Percentiles rank a stretch among this genome's conserved stretches.
Conservation (phyloP, 169 alveolate species). For the Plasmodium knowlesi region DNA sequence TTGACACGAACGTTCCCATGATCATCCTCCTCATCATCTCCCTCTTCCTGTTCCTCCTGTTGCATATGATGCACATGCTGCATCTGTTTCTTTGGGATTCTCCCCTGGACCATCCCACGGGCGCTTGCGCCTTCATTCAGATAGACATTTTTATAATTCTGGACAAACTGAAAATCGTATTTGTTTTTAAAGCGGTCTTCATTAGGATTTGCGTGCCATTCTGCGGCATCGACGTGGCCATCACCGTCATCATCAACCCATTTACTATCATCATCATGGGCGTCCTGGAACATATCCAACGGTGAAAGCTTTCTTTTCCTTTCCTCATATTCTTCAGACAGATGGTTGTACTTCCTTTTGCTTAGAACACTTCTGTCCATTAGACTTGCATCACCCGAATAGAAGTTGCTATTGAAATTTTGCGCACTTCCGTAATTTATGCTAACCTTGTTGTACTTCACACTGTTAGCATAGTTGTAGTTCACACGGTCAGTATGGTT, state of each 20-base stretch:
- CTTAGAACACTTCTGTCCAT: background rate
- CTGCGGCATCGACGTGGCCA: background rate
- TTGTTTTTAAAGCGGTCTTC: slow-evolving; percentile 8
- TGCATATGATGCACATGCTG: background rate
- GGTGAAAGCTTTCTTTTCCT: slow-evolving; percentile 7
- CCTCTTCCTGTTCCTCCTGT: background rate
- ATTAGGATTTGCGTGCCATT: background rate
- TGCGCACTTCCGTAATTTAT: background rate
- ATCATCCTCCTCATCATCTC: background rate
- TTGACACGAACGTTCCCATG: background rate
- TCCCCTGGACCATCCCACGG: background rate
- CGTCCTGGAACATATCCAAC: background rate
- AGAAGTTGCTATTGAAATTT: background rate
- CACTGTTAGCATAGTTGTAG: background rate
- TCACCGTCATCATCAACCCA: background rate
- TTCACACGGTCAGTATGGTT: no score
- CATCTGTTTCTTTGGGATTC: background rate
- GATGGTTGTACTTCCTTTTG: slow-evolving; percentile 2
- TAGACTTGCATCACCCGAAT: background rate
- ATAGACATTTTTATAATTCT: slow-evolving; percentile 8
- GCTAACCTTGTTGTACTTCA: background rate
- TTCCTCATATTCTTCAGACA: slow-evolving; percentile 13
- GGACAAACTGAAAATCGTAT: background rate
- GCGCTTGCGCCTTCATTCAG: background rate
- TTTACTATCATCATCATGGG: background rate